Evolutionary conservation across 2,329 filamentous ascomycete species (phyloP), one percentile per base, ranked within the genome.

Genomic region (Alternaria solani): DNA sequence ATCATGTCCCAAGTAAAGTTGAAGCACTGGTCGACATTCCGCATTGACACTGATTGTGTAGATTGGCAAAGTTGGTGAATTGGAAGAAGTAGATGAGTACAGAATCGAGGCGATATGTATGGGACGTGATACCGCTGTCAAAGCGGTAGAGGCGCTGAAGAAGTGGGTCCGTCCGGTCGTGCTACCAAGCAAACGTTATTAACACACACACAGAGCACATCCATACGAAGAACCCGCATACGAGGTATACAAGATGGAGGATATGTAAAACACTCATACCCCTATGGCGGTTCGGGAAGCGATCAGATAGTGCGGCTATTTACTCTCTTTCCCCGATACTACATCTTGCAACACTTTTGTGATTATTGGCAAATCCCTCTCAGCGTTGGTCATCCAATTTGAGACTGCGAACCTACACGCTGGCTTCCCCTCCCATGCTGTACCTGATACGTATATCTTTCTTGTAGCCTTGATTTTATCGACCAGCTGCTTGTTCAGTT

Each of bases 321-420:
- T 4, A 12, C 41, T 8, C 16, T 34, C 34, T 12, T 41, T 46
- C 12, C 38, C 26, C 14, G 28, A 57, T 26, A 36, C 18, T 41
- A 79, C 67, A n/a, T 78, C 72, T 25, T 81, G 80, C 68, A 96
- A 76, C 3, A 94, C 88, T 5, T 83, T 80, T 62, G 81, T 84
- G 16, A 96, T 85, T n/a, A 92, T 75, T 20, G 78, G 80, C 61
- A 89, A 80, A 73, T 96, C 93, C 61, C 84, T 83, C 48, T 88
- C 83, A 0, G 89, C 83, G 71, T 94, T 84, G 2, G 91, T 89
- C 76, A 87, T 87, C 92, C 93, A 97, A 72, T 91, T 97, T 39
- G 91, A 90, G 42, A 97, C 88, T 0, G 94, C 94, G 68, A 97
- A 87, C n/a, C 94, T 85, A 62, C 89, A 90, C 8, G 94, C 94